A percentile compares a stretch with the other conserved stretches of the same genome.
These are phyloP conservation scores for Erysimum pusillum DNA, from an alignment of 441 rosid genomes.

Conservation along the genomic window DNA sequence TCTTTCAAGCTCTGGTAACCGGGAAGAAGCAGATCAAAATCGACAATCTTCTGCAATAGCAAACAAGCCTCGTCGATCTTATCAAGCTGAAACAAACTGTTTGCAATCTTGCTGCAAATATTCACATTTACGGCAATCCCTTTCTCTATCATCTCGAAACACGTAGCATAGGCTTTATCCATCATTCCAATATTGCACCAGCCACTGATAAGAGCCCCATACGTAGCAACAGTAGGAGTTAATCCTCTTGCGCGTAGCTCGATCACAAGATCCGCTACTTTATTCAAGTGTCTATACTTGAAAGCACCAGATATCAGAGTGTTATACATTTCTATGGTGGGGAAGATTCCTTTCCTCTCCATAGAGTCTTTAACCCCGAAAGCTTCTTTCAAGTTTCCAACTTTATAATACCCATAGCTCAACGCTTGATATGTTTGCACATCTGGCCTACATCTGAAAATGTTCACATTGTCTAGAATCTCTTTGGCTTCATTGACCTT, in stretches of 20 bases:
- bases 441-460: slow-evolving; percentile 69
- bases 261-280: slow-evolving; percentile 54
- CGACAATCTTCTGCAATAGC: slow-evolving; percentile 66
- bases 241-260: slow-evolving; percentile 56
- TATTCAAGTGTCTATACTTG: slow-evolving; percentile 53
- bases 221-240: slow-evolving; percentile 64
- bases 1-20: slow-evolving; percentile 46
- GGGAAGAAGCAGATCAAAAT: slow-evolving; percentile 56
- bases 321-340: slow-evolving; percentile 75
- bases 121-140: slow-evolving; percentile 64
- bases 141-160: slow-evolving; percentile 69
- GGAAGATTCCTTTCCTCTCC: slow-evolving; percentile 59
- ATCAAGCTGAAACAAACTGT: slow-evolving; percentile 63
- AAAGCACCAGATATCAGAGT: slow-evolving; percentile 71
- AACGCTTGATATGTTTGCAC: slow-evolving; percentile 74
- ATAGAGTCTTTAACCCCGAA: slow-evolving; percentile 57
- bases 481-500: slow-evolving; percentile 77
- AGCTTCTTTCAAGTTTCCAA: slow-evolving; percentile 71
- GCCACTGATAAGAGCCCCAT: slow-evolving; percentile 67
- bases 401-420: slow-evolving; percentile 74
- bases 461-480: slow-evolving; percentile 62
- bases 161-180: slow-evolving; percentile 64
- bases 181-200: slow-evolving; percentile 72
- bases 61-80: slow-evolving; percentile 75
- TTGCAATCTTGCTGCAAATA: slow-evolving; percentile 76